These are phyloP conservation scores for Toxicodendron radicans DNA, from an alignment of 345 rosid genomes.

Conservation along the genomic window DNA sequence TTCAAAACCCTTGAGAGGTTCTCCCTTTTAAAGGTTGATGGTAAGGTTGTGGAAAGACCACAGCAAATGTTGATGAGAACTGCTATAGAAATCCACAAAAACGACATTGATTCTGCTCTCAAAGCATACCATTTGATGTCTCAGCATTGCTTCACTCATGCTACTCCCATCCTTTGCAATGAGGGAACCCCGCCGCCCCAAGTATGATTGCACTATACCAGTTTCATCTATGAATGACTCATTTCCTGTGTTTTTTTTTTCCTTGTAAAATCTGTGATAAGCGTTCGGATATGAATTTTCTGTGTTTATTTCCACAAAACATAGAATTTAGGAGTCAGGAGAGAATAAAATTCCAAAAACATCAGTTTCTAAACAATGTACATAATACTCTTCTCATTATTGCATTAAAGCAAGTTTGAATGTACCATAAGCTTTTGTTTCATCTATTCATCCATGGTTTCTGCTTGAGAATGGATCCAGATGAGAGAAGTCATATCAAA, in stretches of 20 bases:
- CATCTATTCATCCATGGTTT: background rate
- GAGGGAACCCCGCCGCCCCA: slow-evolving; percentile 46
- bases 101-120: slow-evolving; percentile 38
- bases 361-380: background rate
- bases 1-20: slow-evolving; percentile 44
- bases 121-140: slow-evolving; percentile 47
- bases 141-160: slow-evolving; percentile 43
- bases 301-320: too few relatives aligned
- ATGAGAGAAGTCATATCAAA: background rate
- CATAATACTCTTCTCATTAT: background rate
- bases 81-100: slow-evolving; percentile 45
- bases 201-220: slow-evolving; percentile 20
- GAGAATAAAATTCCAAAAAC: too few relatives aligned
- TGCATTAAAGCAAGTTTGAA: background rate
- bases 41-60: slow-evolving; percentile 42
- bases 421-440: background rate
- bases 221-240: background rate
- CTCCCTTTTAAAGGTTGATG: slow-evolving; percentile 41
- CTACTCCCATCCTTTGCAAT: slow-evolving; percentile 44
- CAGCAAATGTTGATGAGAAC: slow-evolving; percentile 51
- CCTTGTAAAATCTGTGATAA: too few relatives aligned
- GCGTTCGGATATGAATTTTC: too few relatives aligned
- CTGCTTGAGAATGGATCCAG: background rate
- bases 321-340: too few relatives aligned
- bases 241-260: background rate